phyloP scores from a whole-genome alignment of 495 filamentous ascomycete genomes.

The Rhizodiscina lignyota region DNA sequence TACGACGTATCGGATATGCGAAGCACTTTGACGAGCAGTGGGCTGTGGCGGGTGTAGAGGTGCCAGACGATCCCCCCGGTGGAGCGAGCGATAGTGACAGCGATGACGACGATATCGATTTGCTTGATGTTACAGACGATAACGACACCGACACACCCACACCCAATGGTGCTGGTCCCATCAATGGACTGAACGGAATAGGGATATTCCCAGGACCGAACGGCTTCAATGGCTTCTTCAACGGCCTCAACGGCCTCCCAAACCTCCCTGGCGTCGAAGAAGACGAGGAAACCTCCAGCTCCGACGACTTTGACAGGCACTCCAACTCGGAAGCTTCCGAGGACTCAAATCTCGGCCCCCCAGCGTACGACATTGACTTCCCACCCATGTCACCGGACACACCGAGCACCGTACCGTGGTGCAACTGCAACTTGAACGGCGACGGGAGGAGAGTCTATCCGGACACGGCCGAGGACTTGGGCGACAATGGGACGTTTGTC shows the following conservation, averaged over 20 bases:
- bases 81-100: conserved; percentile 23
- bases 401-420: conserved; percentile 29
- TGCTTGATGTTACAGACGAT: too few species aligned
- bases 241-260: background rate
- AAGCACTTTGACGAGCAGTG: conserved; percentile 32
- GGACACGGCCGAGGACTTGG: conserved; percentile 32
- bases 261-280: background rate
- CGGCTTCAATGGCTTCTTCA: background rate
- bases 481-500: conserved; percentile 39
- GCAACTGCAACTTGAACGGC: conserved; percentile 23
- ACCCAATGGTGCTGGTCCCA: too few species aligned
- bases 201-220: conserved; percentile 6
- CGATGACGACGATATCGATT: conserved; percentile 10
- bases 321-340: conserved; percentile 5
- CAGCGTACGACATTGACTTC: conserved; percentile 24
- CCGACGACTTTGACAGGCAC: conserved; percentile 4
- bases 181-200: conserved; percentile 9
- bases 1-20: conserved; percentile 45
- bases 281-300: conserved; percentile 5
- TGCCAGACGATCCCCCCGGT: conserved; percentile 25
- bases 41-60: conserved; percentile 22
- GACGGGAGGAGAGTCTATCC: conserved; percentile 9
- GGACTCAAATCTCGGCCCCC: conserved; percentile 16
- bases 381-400: conserved; percentile 24
- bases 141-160: too few species aligned